These are phyloP conservation scores for Saprolegnia parasitica DNA, from an alignment of 352 stramenopile genomes.

Conservation along the genomic window DNA sequence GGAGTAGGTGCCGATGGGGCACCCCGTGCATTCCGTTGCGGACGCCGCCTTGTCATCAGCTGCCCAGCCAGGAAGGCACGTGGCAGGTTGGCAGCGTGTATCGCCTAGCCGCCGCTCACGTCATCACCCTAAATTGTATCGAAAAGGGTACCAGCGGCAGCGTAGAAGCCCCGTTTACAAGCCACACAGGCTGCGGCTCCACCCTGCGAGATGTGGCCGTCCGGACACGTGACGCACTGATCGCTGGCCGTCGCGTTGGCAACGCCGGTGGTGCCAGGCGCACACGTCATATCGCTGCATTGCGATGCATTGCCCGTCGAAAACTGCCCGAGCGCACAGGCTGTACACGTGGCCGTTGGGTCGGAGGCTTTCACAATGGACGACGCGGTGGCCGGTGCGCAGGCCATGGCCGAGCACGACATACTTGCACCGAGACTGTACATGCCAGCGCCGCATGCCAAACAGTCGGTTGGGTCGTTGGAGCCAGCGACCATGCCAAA, in stretches of 20 bases:
- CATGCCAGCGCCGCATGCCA: slow-evolving; percentile 3
- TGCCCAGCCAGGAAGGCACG: slow-evolving; percentile 34
- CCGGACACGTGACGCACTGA: slow-evolving; percentile 2
- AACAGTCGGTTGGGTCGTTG: slow-evolving; percentile 18
- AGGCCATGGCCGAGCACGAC: slow-evolving; percentile 7
- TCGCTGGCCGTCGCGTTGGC: not conserved
- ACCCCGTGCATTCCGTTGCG: slow-evolving; percentile 40
- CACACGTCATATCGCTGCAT: slow-evolving; percentile 5
- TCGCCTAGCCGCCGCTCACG: not conserved
- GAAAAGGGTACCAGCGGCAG: slow-evolving; percentile 14
- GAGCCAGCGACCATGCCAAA: slow-evolving; percentile 17
- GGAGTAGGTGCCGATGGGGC: slow-evolving; percentile 37
- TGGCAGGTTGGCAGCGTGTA: slow-evolving; percentile 35
- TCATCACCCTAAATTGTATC: too few relatives aligned
- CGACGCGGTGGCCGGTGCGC: not conserved
- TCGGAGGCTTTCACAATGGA: not conserved
- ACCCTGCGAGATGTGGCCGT: not conserved
- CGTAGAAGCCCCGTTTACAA: slow-evolving; percentile 2
- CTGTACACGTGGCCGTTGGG: not conserved
- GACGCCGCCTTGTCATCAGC: slow-evolving; percentile 34
- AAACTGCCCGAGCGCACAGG: slow-evolving; percentile 5
- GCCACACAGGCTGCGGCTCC: not conserved
- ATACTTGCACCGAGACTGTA: not conserved
- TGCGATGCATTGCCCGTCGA: not conserved
- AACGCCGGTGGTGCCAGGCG: slow-evolving; percentile 6